Evolutionary conservation across 108 stramenopile genomes (phyloP), one percentile per base, ranked within the genome.

Genomic region (Conticribra guillardii): DNA sequence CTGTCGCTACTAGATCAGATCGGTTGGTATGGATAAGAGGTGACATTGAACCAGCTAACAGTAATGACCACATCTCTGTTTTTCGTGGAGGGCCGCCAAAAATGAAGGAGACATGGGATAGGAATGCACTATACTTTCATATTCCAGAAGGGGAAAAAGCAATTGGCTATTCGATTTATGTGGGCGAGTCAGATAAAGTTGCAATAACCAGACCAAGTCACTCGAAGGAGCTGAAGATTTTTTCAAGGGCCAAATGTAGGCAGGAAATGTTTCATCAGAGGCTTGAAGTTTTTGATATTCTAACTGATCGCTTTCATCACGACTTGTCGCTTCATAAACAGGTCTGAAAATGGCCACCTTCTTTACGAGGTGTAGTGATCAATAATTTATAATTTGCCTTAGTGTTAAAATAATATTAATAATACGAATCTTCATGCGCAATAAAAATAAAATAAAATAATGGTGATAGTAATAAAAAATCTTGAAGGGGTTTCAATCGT

Each of bases 241-340:
- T 51, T 51, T 4, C 49, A 28, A 61, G 82, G 16, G 51, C 54
- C 15, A 51, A 37, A 23, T 29, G 60, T 17, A 64, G 76, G 1
- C 76, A 82, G 22, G 76, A 82, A 64, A 73, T 71, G 19, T 58
- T 78, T 33, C 76, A 82, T 47, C 21, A 21, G 1, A 19, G 76
- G 19, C 33, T 78, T 21, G 78, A 83, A 48, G 8, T 18, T 4
- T 83, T 83, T 58, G 19, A 47, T 2, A 4, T 22, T n/a, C 49
- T 83, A 18, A 41, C 45, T 16, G 9, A 58, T 50, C 22, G 28
- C 34, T 76, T 78, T 22, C 62, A 53, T 4, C 18, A 11, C 0
- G 47, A 5, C 56, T 72, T 44, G 27, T 22, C 22, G 15, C 74
- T 60, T 54, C 68, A 69, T 60, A 66, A 60, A 41, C 23, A 21